Percentiles rank a stretch among this genome's conserved stretches.
Conservation (phyloP, 2,329 filamentous ascomycete species). For the Monosporascus sp. region DNA sequence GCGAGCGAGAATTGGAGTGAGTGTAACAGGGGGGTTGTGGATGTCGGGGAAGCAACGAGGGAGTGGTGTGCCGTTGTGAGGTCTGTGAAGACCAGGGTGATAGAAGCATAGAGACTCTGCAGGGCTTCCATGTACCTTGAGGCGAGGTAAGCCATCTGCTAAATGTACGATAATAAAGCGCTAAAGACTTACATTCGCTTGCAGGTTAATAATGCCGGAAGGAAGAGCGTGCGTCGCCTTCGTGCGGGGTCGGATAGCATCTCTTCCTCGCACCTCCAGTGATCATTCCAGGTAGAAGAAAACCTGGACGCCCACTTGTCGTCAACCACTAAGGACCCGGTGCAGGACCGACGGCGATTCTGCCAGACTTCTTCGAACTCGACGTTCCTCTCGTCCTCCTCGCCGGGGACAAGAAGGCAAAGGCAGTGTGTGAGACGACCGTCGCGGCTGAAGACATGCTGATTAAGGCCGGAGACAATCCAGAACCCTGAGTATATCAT, state of each 20-base stretch:
- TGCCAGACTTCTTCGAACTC: slow-evolving; percentile 12
- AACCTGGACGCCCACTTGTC: slow-evolving; percentile 13
- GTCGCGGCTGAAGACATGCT: slow-evolving; percentile 13
- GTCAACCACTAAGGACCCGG: slow-evolving; percentile 7
- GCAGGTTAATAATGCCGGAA: slow-evolving; percentile 13
- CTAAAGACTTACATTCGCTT: slow-evolving; percentile 12
- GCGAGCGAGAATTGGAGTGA: slow-evolving; percentile 15
- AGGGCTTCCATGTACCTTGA: slow-evolving; percentile 14
- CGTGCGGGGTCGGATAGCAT: slow-evolving; percentile 6
- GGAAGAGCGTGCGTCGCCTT: slow-evolving; percentile 8
- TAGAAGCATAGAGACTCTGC: slow-evolving; percentile 11
- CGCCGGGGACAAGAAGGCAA: slow-evolving; percentile 9
- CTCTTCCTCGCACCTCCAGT: slow-evolving; percentile 19
- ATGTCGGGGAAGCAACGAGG: slow-evolving; percentile 4
- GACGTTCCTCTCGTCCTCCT: slow-evolving; percentile 11
- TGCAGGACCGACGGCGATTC: slow-evolving; percentile 3
- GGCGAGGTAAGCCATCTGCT: background rate
- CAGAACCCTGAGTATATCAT: slow-evolving; percentile 19
- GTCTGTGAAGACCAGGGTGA: slow-evolving; percentile 15
- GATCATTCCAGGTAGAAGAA: slow-evolving; percentile 16
- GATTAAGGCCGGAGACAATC: slow-evolving; percentile 13
- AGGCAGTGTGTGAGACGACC: slow-evolving; percentile 14
- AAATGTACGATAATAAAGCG: background rate
- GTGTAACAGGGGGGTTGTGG: slow-evolving; percentile 4
- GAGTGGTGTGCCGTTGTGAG: slow-evolving; percentile 12